phyloP scores from a whole-genome alignment of 1,139 yeast genomes.

The Magnusiomyces tetraspermus region DNA sequence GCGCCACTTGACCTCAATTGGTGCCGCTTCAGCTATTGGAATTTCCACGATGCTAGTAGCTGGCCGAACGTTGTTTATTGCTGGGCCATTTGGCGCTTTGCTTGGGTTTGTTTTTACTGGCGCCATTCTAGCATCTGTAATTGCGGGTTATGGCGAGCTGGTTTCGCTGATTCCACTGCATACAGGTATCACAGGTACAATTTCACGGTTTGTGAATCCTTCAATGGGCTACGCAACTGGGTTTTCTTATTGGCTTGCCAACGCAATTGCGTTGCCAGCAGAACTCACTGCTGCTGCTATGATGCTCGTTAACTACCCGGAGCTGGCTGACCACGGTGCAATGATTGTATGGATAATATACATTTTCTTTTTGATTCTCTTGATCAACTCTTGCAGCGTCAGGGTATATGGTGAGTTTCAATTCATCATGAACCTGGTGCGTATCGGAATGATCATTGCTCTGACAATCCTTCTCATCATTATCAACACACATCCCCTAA shows the following conservation, averaged over 20 bases:
- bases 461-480: conserved; percentile 58
- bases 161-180: conserved; percentile 74
- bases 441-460: conserved; percentile 45
- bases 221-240: conserved; percentile 82
- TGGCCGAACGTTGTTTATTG: conserved; percentile 68
- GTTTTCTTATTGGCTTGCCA: conserved; percentile 66
- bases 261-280: conserved; percentile 64
- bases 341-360: conserved; percentile 66
- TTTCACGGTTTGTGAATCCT: conserved; percentile 73
- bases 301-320: conserved; percentile 56
- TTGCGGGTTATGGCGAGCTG: conserved; percentile 77
- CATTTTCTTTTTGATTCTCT: conserved; percentile 43
- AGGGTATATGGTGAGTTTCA: conserved; percentile 71
- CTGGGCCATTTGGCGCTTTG: conserved; percentile 77
- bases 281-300: conserved; percentile 75
- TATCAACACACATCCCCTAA: conserved; percentile 34
- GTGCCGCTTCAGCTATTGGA: conserved; percentile 75
- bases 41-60: conserved; percentile 70
- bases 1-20: conserved; percentile 71
- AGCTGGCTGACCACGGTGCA: conserved; percentile 43
- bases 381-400: conserved; percentile 56
- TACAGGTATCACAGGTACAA: conserved; percentile 52
- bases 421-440: conserved; percentile 50
- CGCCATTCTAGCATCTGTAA: conserved; percentile 54
- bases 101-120: conserved; percentile 65